phyloP scores from a whole-genome alignment of 371 early-diverging fungal species.

The Cladochytrium tenue region DNA sequence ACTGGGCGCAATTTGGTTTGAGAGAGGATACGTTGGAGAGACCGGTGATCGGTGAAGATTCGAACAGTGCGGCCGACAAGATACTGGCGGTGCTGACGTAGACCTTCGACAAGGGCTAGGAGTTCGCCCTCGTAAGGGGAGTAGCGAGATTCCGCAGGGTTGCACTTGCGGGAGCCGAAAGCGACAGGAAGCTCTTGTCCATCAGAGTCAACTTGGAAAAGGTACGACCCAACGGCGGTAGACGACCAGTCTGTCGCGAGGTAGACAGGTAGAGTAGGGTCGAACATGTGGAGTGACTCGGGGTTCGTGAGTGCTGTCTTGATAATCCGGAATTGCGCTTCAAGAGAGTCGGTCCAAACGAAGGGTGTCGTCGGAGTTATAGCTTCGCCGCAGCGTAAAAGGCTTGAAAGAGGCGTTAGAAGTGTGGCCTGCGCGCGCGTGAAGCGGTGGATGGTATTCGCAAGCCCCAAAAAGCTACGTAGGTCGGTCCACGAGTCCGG shows the following conservation, averaged over 20 bases:
- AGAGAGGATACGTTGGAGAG: conserved; percentile 6
- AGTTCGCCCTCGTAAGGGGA: not conserved
- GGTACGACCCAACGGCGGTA: conserved; percentile 7
- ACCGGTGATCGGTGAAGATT: conserved; percentile 11
- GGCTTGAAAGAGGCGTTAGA: conserved; percentile 41
- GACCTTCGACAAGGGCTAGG: not conserved
- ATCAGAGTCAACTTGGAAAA: conserved; percentile 2
- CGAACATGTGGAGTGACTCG: conserved; percentile 1
- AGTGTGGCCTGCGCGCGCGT: conserved; percentile 42
- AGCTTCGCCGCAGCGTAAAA: too few relatives aligned
- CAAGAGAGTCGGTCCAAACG: not conserved
- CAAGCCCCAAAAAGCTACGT: conserved; percentile 51
- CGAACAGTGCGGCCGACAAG: conserved; percentile 1
- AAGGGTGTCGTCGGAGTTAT: too few relatives aligned
- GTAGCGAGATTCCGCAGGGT: too few relatives aligned
- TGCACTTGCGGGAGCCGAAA: conserved; percentile 6
- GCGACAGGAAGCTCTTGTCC: conserved; percentile 4
- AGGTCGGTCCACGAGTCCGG: conserved; percentile 41
- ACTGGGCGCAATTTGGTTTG: conserved; percentile 13
- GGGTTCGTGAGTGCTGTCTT: conserved; percentile 1
- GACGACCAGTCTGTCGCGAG: conserved; percentile 8
- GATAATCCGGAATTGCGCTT: not conserved
- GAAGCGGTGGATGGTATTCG: conserved; percentile 57
- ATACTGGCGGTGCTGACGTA: not conserved
- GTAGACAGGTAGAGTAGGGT: conserved; percentile 1